Base-by-base conservation (phyloP, 805 yeast genomes). In the Yarrowia sp. region DNA sequence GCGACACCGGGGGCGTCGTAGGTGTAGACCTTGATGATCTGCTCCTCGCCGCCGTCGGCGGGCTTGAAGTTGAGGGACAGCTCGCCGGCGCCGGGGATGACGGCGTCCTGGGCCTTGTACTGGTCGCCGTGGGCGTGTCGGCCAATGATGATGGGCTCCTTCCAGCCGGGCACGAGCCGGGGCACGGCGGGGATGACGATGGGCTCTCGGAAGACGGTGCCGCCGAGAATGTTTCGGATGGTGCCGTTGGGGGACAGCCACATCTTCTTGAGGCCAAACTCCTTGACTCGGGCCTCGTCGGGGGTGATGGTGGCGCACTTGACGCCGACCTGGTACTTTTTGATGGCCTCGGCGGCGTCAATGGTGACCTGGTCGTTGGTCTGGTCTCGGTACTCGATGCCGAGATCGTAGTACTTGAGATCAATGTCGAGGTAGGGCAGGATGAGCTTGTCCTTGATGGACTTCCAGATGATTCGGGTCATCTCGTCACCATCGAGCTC, bases 291-390 rank as follows among this genome's bases (percentile, higher is more conserved):
- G 59, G 91, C 95, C 82, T 94, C 98, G 70, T 79, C 81, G 8
- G 98, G 98, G n/a, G 98, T 94, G 79, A 94, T 94, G 66, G 98
- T 94, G 69, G 98, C 98, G 82, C 98, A 94, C 82, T 94, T 94
- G 74, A 94, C 91, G 40, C 97, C 98, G 69, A 94, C 98, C 68
- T 91, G 90, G 79, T 91, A 89, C 79, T 92, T 86, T 79, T 87
- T 82, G 74, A 92, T 93, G 67, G 98, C 98, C 64, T 88, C 82
- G 32, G 98, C 98, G 11, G 97, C 90, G 68, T 94, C 97, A 43
- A 84, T 77, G 19, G 98, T 94, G 73, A 94, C 94, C 80, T 90
- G 79, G 79, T 94, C 98, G 75, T 91, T 84, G 16, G 98, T 94
- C 74, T 85, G 78, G 79, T 94, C 98, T 77, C 98, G 86, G 82